Percentiles rank a stretch among this genome's conserved stretches.
These are phyloP conservation scores for Mycena maculata DNA, from an alignment of 768 basidiomycete species.

Conservation along the genomic window DNA sequence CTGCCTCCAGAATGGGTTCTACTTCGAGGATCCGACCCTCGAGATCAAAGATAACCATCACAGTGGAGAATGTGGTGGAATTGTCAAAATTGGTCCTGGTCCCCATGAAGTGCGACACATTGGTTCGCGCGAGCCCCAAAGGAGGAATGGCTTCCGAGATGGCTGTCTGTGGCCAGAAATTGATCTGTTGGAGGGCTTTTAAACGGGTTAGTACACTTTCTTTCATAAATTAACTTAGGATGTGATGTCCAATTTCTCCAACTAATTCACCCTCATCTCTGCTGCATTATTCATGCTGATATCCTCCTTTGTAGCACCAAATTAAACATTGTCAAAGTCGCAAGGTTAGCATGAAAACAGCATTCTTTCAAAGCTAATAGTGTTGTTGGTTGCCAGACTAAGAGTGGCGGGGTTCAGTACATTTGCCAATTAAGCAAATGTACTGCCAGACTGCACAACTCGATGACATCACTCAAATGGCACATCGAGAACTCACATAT, in stretches of 20 bases:
- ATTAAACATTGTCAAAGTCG: conserved; percentile 3
- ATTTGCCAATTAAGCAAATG: conserved; percentile 15
- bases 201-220: conserved; percentile 5
- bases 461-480: neutral
- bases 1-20: conserved; percentile 4
- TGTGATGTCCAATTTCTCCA: too few relatives aligned
- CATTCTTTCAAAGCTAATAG: neutral
- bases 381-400: neutral
- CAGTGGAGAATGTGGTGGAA: conserved; percentile 13
- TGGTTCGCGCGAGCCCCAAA: neutral
- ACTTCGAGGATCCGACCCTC: neutral
- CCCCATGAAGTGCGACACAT: conserved; percentile 5
- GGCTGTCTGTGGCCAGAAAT: conserved; percentile 2
- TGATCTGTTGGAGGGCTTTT: conserved; percentile 21
- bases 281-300: neutral
- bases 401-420: neutral
- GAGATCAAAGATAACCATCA: neutral
- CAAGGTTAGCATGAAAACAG: neutral
- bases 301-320: conserved; percentile 20
- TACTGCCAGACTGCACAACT: conserved; percentile 16
- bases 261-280: too few relatives aligned
- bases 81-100: conserved; percentile 18
- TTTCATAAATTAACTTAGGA: neutral
- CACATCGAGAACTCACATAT: conserved; percentile 19
- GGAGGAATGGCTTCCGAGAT: neutral